A percentile compares a stretch with the other conserved stretches of the same genome.
These are phyloP conservation scores for Cucurbitaria berberidis DNA, from an alignment of 2,329 filamentous ascomycete genomes.

Conservation along the genomic window DNA sequence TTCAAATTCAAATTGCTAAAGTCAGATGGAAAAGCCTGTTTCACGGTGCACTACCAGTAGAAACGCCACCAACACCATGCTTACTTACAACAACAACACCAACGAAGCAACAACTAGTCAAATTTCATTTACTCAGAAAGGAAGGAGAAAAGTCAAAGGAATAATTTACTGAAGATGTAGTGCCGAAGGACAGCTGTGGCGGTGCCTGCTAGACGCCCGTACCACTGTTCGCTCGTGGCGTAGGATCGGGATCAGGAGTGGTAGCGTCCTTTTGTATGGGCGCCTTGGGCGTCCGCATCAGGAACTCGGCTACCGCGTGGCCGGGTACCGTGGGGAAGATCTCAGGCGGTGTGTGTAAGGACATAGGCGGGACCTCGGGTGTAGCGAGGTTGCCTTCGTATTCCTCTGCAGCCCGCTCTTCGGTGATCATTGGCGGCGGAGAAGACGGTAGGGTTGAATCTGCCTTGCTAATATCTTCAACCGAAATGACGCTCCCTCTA, in stretches of 20 bases:
- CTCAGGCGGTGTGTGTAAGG: slow-evolving; percentile 57
- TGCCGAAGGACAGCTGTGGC: neutral
- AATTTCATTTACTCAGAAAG: neutral
- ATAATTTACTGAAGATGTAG: slow-evolving; percentile 10
- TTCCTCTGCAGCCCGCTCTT: slow-evolving; percentile 49
- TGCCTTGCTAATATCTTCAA: slow-evolving; percentile 51
- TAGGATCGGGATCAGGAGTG: slow-evolving; percentile 52
- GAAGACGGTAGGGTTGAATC: slow-evolving; percentile 45
- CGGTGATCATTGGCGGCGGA: slow-evolving; percentile 50
- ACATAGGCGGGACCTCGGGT: slow-evolving; percentile 36
- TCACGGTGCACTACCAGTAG: slow-evolving; percentile 44
- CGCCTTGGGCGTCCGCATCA: slow-evolving; percentile 50
- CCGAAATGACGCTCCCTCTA: slow-evolving; percentile 73
- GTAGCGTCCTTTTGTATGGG: slow-evolving; percentile 22
- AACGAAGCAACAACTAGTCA: neutral
- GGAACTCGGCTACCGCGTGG: slow-evolving; percentile 41
- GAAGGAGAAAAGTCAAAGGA: slow-evolving; percentile 5
- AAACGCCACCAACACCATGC: slow-evolving; percentile 31
- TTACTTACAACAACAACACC: slow-evolving; percentile 14
- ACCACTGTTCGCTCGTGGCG: slow-evolving; percentile 41
- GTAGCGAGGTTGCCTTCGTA: slow-evolving; percentile 29
- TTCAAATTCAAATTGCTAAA: too few relatives aligned
- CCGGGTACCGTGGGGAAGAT: slow-evolving; percentile 57
- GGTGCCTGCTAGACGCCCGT: slow-evolving; percentile 9
- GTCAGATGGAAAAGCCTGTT: slow-evolving; percentile 17